Evolutionary conservation across 2,329 filamentous ascomycete genomes (phyloP).

Genomic region (Aspergillus glaucus): DNA sequence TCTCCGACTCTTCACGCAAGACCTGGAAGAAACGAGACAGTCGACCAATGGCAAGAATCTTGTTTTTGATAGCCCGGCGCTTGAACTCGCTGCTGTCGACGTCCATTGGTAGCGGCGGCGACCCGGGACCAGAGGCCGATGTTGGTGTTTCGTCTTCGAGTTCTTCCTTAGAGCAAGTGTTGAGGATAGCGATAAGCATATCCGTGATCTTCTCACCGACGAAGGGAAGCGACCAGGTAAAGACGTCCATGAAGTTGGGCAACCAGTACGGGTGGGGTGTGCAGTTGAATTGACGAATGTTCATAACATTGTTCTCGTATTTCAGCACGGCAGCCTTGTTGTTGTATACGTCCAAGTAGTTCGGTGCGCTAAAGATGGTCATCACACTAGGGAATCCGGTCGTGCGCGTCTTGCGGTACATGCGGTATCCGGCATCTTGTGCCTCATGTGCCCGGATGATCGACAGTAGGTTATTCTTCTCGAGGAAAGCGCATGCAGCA

Average conservation of each 20-base stretch:
- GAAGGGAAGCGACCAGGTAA: slow-evolving; percentile 99
- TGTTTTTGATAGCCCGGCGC: slow-evolving; percentile 97
- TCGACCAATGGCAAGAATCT: slow-evolving; percentile 94
- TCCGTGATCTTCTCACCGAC: slow-evolving; percentile 99
- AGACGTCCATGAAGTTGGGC: slow-evolving; percentile 99
- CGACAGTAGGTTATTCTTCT: slow-evolving; percentile 97
- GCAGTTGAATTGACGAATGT: slow-evolving; percentile 99
- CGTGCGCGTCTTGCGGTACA: slow-evolving; percentile 97
- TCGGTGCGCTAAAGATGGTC: slow-evolving; percentile 99
- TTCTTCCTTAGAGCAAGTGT: slow-evolving; percentile 98
- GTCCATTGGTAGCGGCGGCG: slow-evolving; percentile 66
- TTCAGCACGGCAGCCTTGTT: slow-evolving; percentile 99
- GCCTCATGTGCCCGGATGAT: slow-evolving; percentile 97
- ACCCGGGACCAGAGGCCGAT: slow-evolving; percentile 65
- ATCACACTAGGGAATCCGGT: slow-evolving; percentile 98
- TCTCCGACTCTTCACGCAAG: slow-evolving; percentile 91
- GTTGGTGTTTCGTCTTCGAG: slow-evolving; percentile 81
- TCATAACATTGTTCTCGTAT: slow-evolving; percentile 99
- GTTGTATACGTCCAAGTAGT: slow-evolving; percentile 99
- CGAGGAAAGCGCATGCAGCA: slow-evolving; percentile 90
- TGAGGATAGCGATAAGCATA: slow-evolving; percentile 97
- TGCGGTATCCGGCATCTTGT: slow-evolving; percentile 95
- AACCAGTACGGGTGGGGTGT: slow-evolving; percentile 99
- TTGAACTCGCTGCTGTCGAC: slow-evolving; percentile 89
- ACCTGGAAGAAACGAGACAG: slow-evolving; percentile 98